A percentile compares a stretch with the other conserved stretches of the same genome.
Conservation (phyloP, 1,139 yeast species). For the Candida sp. region DNA sequence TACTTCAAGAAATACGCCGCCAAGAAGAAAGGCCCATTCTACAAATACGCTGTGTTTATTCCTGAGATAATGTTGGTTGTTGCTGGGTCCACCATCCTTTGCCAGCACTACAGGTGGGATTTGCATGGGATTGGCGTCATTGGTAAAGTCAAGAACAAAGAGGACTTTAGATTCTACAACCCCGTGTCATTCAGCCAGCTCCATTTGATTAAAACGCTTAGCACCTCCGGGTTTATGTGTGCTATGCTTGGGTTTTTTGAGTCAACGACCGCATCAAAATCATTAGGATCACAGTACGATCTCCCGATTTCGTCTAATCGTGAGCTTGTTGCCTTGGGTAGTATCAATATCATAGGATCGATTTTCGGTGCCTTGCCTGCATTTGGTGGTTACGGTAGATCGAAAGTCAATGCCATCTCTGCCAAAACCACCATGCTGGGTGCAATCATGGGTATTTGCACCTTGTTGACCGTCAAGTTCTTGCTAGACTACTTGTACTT, state of each 20-base stretch:
- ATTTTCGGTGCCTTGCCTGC: slow-evolving; percentile 86
- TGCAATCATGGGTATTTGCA: slow-evolving; percentile 74
- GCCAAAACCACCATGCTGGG: slow-evolving; percentile 90
- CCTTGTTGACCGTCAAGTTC: slow-evolving; percentile 66
- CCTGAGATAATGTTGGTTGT: slow-evolving; percentile 90
- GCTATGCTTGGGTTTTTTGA: slow-evolving; percentile 94
- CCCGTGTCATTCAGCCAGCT: slow-evolving; percentile 33
- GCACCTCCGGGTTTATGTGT: slow-evolving; percentile 69
- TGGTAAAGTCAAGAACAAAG: slow-evolving; percentile 58
- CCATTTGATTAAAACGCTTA: slow-evolving; percentile 43
- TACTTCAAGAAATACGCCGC: slow-evolving; percentile 41
- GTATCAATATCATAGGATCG: slow-evolving; percentile 69
- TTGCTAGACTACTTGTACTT: slow-evolving; percentile 69
- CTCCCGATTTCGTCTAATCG: slow-evolving; percentile 75
- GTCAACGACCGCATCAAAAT: slow-evolving; percentile 91
- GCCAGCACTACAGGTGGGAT: slow-evolving; percentile 59
- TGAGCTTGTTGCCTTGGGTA: slow-evolving; percentile 83
- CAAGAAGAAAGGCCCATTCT: slow-evolving; percentile 15
- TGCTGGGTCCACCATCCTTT: slow-evolving; percentile 60
- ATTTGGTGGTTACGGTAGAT: slow-evolving; percentile 96
- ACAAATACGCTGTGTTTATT: slow-evolving; percentile 49
- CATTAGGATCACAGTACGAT: slow-evolving; percentile 68
- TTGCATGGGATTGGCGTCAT: slow-evolving; percentile 65
- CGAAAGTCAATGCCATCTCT: slow-evolving; percentile 84
- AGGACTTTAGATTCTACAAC: slow-evolving; percentile 30